phyloP scores from a whole-genome alignment of 2,329 filamentous ascomycete species.

The Metarhizium guizhouense region DNA sequence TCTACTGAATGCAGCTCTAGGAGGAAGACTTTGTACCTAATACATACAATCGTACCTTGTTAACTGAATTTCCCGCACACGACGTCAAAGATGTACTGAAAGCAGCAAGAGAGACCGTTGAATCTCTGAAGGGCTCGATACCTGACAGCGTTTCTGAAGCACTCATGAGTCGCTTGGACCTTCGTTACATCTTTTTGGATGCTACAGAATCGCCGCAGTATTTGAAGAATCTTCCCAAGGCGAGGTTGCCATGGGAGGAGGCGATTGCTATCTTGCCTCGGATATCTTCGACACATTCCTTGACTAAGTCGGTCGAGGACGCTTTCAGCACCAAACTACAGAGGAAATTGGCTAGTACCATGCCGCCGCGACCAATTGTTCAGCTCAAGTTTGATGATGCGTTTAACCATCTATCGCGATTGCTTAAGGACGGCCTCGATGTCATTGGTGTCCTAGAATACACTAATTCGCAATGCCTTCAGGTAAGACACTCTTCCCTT shows the following conservation, averaged over 20 bases:
- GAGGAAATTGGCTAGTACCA: constrained; percentile 83
- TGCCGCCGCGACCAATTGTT: constrained; percentile 86
- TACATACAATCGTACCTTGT: constrained; percentile 71
- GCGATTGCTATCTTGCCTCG: constrained; percentile 40
- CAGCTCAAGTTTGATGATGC: constrained; percentile 66
- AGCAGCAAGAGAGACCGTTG: constrained; percentile 44
- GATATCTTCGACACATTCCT: constrained; percentile 49
- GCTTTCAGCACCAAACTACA: constrained; percentile 88
- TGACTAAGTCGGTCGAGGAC: constrained; percentile 60
- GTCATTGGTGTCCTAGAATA: constrained; percentile 60
- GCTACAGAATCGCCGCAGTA: constrained; percentile 41
- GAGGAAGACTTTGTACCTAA: constrained; percentile 97
- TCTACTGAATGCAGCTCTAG: constrained; percentile 28
- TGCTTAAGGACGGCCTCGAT: constrained; percentile 66
- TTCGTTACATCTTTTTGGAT: constrained; percentile 55
- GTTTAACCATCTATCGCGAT: constrained; percentile 55
- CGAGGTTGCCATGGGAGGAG: constrained; percentile 42
- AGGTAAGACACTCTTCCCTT: constrained; percentile 38
- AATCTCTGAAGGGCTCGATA: constrained; percentile 27
- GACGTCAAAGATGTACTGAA: constrained; percentile 47
- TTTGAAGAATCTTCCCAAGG: constrained; percentile 35
- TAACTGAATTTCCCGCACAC: constrained; percentile 52
- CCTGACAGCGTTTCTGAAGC: constrained; percentile 39
- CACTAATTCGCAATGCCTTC: constrained; percentile 56
- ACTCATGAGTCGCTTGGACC: constrained; percentile 54